Evolutionary conservation across 225 moss, liverwort and hornwort genomes (phyloP).

Genomic region (Ulota crispa): DNA sequence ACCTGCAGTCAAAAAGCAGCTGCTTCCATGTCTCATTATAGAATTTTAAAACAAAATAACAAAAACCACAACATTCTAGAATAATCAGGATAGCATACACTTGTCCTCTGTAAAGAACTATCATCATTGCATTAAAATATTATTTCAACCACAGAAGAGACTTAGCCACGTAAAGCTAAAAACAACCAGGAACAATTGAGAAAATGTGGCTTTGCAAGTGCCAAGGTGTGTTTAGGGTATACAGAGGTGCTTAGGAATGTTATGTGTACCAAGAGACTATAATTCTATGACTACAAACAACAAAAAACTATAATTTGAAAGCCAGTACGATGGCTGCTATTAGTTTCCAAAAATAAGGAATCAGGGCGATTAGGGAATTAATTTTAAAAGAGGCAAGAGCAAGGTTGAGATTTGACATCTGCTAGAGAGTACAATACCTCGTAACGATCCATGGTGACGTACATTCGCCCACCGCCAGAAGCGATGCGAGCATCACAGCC

Average conservation of each 20-base stretch:
- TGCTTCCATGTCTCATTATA: no score
- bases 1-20: neutral
- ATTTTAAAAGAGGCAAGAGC: neutral
- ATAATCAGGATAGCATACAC: neutral
- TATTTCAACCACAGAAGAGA: no score
- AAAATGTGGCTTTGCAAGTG: neutral
- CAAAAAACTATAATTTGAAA: neutral
- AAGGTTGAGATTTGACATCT: neutral
- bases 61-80: neutral
- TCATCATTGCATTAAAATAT: neutral
- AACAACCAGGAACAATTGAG: neutral
- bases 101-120: neutral
- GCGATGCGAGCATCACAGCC: slow-evolving; percentile 84
- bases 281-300: no score
- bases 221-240: neutral
- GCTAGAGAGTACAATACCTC: slow-evolving; percentile 37
- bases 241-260: neutral
- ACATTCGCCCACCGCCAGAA: slow-evolving; percentile 87
- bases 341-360: neutral
- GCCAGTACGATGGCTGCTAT: no score
- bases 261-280: neutral
- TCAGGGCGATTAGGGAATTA: neutral
- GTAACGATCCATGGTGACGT: slow-evolving; percentile 86
- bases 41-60: neutral
- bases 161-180: no score